A percentile compares a stretch with the other conserved stretches of the same genome.
Evolutionary conservation across 768 basidiomycete species (phyloP).

Genomic region (Clavaria fumosa): DNA sequence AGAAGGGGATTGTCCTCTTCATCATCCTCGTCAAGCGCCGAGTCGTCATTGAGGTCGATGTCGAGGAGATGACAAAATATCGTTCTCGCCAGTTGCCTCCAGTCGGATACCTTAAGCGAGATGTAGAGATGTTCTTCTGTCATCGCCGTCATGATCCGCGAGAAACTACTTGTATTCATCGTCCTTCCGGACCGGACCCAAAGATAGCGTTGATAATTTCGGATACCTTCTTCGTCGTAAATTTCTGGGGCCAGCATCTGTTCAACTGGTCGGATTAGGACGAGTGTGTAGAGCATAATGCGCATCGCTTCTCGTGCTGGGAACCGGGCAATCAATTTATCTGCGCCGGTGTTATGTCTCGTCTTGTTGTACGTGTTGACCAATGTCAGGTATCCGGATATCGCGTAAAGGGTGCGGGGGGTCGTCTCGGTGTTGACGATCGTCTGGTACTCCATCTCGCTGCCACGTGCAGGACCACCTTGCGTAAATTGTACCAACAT

Average conservation of each 20-base stretch:
- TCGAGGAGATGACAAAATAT: background rate
- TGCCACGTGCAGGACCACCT: background rate
- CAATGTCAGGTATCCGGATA: background rate
- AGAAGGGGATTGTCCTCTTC: too few relatives aligned
- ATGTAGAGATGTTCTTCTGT: background rate
- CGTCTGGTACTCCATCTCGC: background rate
- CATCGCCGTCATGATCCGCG: too few relatives aligned
- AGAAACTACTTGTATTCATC: too few relatives aligned
- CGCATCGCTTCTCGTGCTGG: background rate
- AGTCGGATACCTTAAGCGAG: background rate
- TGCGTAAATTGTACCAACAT: background rate
- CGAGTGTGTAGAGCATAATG: background rate
- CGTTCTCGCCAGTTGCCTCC: background rate
- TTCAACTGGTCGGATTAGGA: background rate
- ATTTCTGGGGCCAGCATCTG: background rate
- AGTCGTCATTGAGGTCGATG: background rate
- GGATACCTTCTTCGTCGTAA: too few relatives aligned
- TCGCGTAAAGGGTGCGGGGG: background rate
- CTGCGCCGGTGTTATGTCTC: background rate
- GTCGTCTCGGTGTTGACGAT: background rate
- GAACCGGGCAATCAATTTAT: background rate
- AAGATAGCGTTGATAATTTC: too few relatives aligned
- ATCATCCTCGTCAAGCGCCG: background rate
- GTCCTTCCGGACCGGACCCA: too few relatives aligned
- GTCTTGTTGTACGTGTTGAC: background rate